Evolutionary conservation across 176 grass and related monocot genomes (phyloP).

Genomic region (Cenchrus americanus): DNA sequence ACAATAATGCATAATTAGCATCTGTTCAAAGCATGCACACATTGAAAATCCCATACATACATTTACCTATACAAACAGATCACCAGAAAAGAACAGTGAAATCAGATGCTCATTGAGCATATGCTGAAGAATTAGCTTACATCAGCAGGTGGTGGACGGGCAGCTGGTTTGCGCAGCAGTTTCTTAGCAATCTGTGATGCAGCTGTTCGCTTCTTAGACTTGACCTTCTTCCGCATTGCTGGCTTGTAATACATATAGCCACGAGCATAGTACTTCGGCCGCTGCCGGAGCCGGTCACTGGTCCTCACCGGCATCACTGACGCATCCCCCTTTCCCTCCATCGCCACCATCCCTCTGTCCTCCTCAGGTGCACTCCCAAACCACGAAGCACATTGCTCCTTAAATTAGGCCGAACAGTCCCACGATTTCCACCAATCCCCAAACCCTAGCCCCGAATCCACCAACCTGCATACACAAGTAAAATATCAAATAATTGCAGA

Average conservation of each 20-base stretch:
- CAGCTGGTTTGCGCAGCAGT: constrained; percentile 65
- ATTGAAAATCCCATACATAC: constrained; percentile 1
- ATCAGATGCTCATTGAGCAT: constrained; percentile 1
- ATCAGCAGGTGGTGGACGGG: constrained; percentile 58
- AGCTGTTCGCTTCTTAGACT: constrained; percentile 84
- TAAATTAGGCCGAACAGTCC: constrained; percentile 29
- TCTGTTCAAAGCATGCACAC: not conserved
- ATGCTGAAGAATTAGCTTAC: constrained; percentile 56
- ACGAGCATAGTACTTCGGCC: constrained; percentile 68
- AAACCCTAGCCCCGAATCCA: constrained; percentile 61
- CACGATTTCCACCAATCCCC: constrained; percentile 36
- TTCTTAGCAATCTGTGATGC: constrained; percentile 96
- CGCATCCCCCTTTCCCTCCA: constrained; percentile 48
- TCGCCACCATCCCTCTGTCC: constrained; percentile 31
- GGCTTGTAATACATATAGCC: constrained; percentile 74
- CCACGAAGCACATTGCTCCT: constrained; percentile 24
- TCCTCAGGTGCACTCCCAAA: constrained; percentile 30
- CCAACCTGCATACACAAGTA: constrained; percentile 1
- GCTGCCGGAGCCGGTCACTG: constrained; percentile 73
- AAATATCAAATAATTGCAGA: constrained; percentile 10
- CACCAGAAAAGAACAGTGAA: not conserved
- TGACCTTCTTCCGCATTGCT: constrained; percentile 82
- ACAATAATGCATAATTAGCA: not conserved
- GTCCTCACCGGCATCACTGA: constrained; percentile 61
- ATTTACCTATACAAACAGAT: constrained; percentile 14